A percentile compares a stretch with the other conserved stretches of the same genome.
phyloP scores from a whole-genome alignment of 2,329 filamentous ascomycete species.

The Diaporthe destruens region DNA sequence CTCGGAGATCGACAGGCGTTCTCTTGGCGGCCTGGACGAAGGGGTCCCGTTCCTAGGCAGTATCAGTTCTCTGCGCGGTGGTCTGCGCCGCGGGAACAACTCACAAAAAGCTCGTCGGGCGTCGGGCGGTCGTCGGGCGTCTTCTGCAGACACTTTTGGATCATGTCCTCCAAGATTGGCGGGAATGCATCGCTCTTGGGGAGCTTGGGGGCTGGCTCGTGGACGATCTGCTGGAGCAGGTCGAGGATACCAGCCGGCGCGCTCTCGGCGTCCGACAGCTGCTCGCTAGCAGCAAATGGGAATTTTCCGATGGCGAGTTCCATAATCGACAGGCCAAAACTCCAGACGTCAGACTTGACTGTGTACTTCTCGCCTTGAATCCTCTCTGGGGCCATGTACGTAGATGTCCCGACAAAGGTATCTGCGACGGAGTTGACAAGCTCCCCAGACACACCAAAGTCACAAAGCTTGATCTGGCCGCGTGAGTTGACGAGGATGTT shows the following conservation, averaged over 20 bases:
- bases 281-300: slow-evolving; percentile 84
- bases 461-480: slow-evolving; percentile 95
- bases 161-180: slow-evolving; percentile 93
- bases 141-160: slow-evolving; percentile 95
- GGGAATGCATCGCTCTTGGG: slow-evolving; percentile 99
- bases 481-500: slow-evolving; percentile 97
- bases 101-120: slow-evolving; percentile 90
- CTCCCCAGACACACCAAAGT: slow-evolving; percentile 98
- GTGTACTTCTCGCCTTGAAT: slow-evolving; percentile 98
- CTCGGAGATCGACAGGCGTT: slow-evolving; percentile 91
- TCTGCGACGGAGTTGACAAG: slow-evolving; percentile 98
- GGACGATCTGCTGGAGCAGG: slow-evolving; percentile 95
- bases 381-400: slow-evolving; percentile 98
- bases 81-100: slow-evolving; percentile 50
- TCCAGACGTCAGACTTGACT: slow-evolving; percentile 99
- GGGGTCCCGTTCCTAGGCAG: slow-evolving; percentile 82
- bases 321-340: slow-evolving; percentile 95
- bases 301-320: slow-evolving; percentile 98
- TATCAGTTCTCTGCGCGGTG: slow-evolving; percentile 14
- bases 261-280: slow-evolving; percentile 78
- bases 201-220: slow-evolving; percentile 92
- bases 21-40: slow-evolving; percentile 97
- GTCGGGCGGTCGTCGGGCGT: slow-evolving; percentile 89
- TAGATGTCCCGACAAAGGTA: slow-evolving; percentile 98
- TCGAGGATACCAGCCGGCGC: slow-evolving; percentile 96